Conservation (phyloP, 2,329 filamentous ascomycete genomes). For the Arthrobotrys sphaeroides region DNA sequence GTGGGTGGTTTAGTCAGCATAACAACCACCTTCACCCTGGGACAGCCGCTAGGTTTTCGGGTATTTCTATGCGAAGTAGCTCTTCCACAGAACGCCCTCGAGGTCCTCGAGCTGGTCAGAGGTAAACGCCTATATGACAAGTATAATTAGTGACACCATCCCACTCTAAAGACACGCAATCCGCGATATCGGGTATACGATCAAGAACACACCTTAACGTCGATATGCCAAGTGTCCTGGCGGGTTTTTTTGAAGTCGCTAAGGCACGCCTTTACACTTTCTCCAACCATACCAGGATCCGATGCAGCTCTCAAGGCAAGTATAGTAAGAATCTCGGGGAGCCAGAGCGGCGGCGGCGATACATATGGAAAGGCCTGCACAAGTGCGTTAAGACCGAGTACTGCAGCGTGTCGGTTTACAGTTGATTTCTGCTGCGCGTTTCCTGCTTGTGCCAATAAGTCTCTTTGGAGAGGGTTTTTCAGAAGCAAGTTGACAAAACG, state of each 20-base stretch:
- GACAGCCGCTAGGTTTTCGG: no score
- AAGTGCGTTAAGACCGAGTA: constrained; percentile 87
- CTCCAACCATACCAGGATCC: constrained; percentile 90
- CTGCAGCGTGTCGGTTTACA: constrained; percentile 84
- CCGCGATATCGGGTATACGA: constrained; percentile 36
- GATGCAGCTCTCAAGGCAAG: constrained; percentile 85
- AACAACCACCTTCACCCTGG: no score
- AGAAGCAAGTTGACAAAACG: constrained; percentile 81
- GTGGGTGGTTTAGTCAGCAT: no score
- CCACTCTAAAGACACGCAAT: constrained; percentile 51
- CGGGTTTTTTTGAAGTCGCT: constrained; percentile 99
- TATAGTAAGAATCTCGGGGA: constrained; percentile 88
- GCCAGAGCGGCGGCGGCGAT: constrained; percentile 89
- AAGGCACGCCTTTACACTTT: constrained; percentile 91
- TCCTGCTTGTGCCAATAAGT: constrained; percentile 45
- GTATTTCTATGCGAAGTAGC: constrained; percentile 82
- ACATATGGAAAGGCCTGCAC: constrained; percentile 97
- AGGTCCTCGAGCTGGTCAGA: constrained; percentile 92
- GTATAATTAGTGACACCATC: no score
- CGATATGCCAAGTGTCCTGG: constrained; percentile 97
- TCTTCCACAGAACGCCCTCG: constrained; percentile 98
- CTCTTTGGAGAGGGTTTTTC: constrained; percentile 87
- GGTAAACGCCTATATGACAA: constrained; percentile 77
- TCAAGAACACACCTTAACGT: constrained; percentile 81
- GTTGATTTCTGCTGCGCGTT: constrained; percentile 58